A percentile compares a stretch with the other conserved stretches of the same genome.
phyloP scores from a whole-genome alignment of 352 stramenopile genomes.

The Blastocystis sp. region DNA sequence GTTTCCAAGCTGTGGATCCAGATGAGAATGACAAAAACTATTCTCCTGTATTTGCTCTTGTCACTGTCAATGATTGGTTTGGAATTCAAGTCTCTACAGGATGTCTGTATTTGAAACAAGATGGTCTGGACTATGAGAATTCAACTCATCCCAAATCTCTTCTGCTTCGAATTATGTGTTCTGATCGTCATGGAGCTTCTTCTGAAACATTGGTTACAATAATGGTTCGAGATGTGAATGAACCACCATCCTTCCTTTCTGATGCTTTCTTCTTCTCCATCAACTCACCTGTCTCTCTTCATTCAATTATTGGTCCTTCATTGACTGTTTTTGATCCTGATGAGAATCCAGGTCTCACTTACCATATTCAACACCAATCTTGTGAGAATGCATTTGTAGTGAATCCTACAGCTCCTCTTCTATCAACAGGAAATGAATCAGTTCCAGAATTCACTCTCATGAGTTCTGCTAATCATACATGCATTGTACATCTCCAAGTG shows the following conservation, averaged over 20 bases:
- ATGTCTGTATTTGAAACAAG: not conserved
- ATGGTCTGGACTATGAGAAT: conserved; percentile 21
- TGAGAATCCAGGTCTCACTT: not conserved
- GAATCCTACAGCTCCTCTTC: not conserved
- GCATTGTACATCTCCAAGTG: not conserved
- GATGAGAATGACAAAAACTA: not conserved
- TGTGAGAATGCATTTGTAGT: not conserved
- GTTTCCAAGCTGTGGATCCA: conserved; percentile 2
- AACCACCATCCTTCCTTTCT: not conserved
- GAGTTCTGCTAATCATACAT: not conserved
- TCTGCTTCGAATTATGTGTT: not conserved
- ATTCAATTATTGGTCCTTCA: not conserved
- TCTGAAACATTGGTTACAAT: not conserved
- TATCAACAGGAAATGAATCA: not conserved
- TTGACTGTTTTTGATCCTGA: not conserved
- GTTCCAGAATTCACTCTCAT: not conserved
- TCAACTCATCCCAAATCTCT: not conserved
- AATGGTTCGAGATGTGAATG: not conserved
- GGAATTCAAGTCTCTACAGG: not conserved
- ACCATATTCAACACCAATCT: conserved; percentile 1
- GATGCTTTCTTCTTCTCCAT: conserved; percentile 3
- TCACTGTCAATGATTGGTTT: not conserved
- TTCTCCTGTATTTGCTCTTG: not conserved
- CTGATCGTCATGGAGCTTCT: not conserved
- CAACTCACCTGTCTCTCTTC: not conserved